These are phyloP conservation scores for Emergomyces africanus DNA, from an alignment of 2,329 filamentous ascomycete genomes.

Conservation along the genomic window DNA sequence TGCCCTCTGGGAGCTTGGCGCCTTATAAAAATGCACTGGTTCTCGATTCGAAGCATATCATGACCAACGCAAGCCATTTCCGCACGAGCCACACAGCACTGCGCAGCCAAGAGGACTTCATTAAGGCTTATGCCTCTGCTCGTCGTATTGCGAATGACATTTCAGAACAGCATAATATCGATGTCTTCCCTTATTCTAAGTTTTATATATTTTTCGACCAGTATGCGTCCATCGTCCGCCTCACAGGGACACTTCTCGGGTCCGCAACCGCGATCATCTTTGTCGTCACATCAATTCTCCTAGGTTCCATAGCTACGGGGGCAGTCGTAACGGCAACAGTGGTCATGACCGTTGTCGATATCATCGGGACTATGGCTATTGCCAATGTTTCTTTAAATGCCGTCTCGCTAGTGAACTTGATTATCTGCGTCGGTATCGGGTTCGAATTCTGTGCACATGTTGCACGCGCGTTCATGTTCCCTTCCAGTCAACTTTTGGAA, in stretches of 20 bases:
- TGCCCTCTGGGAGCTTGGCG: slow-evolving; percentile 79
- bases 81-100: slow-evolving; percentile 79
- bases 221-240: slow-evolving; percentile 69
- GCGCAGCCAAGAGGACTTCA: slow-evolving; percentile 82
- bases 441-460: slow-evolving; percentile 98
- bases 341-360: slow-evolving; percentile 84
- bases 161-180: slow-evolving; percentile 54
- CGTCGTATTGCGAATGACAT: slow-evolving; percentile 76
- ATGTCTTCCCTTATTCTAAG: slow-evolving; percentile 92
- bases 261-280: slow-evolving; percentile 80
- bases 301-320: slow-evolving; percentile 74
- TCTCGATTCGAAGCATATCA: slow-evolving; percentile 53
- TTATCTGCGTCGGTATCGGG: slow-evolving; percentile 92
- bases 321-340: slow-evolving; percentile 76
- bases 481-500: slow-evolving; percentile 68
- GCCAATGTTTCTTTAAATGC: slow-evolving; percentile 85
- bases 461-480: slow-evolving; percentile 91
- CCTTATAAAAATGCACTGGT: slow-evolving; percentile 77
- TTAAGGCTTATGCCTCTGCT: slow-evolving; percentile 76
- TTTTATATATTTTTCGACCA: slow-evolving; percentile 99
- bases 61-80: slow-evolving; percentile 77
- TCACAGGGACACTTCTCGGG: slow-evolving; percentile 68
- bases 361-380: slow-evolving; percentile 88
- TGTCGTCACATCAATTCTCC: slow-evolving; percentile 60
- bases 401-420: slow-evolving; percentile 85